phyloP scores from a whole-genome alignment of 495 filamentous ascomycete genomes.

The Daldinia caldariorum region DNA sequence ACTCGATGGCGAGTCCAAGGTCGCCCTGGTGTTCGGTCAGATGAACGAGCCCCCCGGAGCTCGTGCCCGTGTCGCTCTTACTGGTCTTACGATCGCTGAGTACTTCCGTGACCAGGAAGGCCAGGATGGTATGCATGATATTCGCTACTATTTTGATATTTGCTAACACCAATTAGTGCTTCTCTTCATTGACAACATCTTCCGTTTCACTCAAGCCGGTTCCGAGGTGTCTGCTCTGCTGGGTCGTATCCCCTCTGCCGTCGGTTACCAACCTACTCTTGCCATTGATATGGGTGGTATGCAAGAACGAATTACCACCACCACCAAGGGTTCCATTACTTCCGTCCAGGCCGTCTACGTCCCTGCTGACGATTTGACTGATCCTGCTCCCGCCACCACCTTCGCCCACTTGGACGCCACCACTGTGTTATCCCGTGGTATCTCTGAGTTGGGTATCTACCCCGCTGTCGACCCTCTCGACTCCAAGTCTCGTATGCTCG shows the following conservation, averaged over 20 bases:
- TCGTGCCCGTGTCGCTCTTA: constrained; percentile 99
- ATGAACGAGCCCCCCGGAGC: constrained; percentile 99
- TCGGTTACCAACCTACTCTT: constrained; percentile 99
- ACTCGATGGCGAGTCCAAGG: constrained; percentile 99
- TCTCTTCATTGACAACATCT: constrained; percentile 99
- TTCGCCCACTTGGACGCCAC: constrained; percentile 99
- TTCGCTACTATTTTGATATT: not conserved
- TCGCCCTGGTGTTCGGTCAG: constrained; percentile 99
- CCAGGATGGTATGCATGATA: constrained; percentile 75
- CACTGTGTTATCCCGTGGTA: constrained; percentile 99
- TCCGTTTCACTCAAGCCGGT: constrained; percentile 99
- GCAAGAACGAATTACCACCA: constrained; percentile 99
- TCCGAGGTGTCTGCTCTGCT: constrained; percentile 99
- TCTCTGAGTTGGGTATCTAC: constrained; percentile 99
- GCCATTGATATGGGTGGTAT: constrained; percentile 99
- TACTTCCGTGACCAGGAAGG: constrained; percentile 98
- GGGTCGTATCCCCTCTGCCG: constrained; percentile 99
- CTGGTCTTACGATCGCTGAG: constrained; percentile 88
- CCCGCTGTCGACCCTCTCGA: constrained; percentile 99
- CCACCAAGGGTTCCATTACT: constrained; percentile 98
- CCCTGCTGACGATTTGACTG: constrained; percentile 99
- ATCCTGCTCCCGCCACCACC: constrained; percentile 98
- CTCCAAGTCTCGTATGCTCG: constrained; percentile 99
- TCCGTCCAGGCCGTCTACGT: constrained; percentile 99
- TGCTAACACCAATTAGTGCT: constrained; percentile 67